Evolutionary conservation across 345 rosid genomes (phyloP), one percentile per base, ranked within the genome.

Genomic region (Ceriops tagal): DNA sequence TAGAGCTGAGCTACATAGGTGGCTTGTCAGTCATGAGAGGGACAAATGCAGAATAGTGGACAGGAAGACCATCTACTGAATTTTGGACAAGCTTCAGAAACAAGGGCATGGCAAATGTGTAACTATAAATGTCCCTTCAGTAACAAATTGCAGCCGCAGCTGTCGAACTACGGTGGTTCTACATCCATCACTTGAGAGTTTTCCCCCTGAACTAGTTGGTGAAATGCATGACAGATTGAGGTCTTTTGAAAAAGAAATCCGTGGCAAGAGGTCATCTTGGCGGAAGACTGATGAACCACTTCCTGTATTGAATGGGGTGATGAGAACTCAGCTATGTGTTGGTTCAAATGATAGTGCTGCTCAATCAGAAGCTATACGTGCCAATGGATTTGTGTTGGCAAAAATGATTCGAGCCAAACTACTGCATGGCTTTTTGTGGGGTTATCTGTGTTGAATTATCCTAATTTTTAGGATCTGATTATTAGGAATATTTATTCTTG

Each of bases 351-450:
- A 71, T 6, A 77, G 80, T 71, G 78, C 83, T 72, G 71, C 68
- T 77, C 83, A 76, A 76, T 79, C 84, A 53, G 97, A 87, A 76
- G 88, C 90, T 56, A 91, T 91, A 91, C 93, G 92, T 62, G 84
- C 95, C 70, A 93, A 91, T 82, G 98, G 98, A 67, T 91, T 91
- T 83, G 92, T 93, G 66, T 73, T 87, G 76, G 89, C 97, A 73
- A 93, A 93, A 84, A 92, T 93, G 97, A 88, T 88, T 62, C 95
- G 97, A 21, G 89, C 91, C 58, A 92, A 88, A 75, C 83, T 93
- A 75, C 79, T 92, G 39, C 99, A 93, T 80, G 66, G 77, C 64
- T 93, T 87, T 79, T 85, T 93, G 58, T 93, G 96, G 99, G 85
- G 76, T 77, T 86, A 79, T 68, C 77, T 86, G 51, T n/a, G n/a